Evolutionary conservation across 169 alveolate genomes (phyloP).

Genomic region (Eimeria tenella): DNA sequence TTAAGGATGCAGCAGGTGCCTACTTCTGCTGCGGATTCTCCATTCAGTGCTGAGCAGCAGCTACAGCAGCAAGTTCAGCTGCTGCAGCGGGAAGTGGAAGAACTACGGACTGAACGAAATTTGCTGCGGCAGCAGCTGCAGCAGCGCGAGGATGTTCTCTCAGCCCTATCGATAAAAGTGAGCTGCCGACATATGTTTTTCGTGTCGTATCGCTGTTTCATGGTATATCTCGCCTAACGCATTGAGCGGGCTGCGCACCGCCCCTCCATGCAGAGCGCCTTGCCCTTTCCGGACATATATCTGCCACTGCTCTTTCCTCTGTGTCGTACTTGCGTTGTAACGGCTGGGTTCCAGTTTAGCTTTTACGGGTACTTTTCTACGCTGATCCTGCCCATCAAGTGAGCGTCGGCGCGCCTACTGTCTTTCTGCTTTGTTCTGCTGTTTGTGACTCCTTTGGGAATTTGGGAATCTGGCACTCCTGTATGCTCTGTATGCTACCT

Average conservation of each 20-base stretch:
- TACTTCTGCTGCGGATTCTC: not conserved
- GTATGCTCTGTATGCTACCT: not conserved
- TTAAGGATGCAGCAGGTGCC: not conserved
- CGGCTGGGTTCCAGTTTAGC: too few species aligned
- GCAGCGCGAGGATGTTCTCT: constrained; percentile 25
- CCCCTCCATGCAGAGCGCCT: too few species aligned
- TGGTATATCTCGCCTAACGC: not conserved
- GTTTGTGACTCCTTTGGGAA: not conserved
- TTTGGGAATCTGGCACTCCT: not conserved
- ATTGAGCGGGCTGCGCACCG: too few species aligned
- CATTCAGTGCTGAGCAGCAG: not conserved
- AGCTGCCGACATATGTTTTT: not conserved
- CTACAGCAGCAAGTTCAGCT: constrained; percentile 2
- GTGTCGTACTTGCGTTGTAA: too few species aligned
- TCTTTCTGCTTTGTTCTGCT: not conserved
- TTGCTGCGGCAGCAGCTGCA: constrained; percentile 15
- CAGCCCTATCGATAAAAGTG: constrained; percentile 4
- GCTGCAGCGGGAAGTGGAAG: not conserved
- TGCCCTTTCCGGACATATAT: too few species aligned
- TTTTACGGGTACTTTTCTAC: too few species aligned
- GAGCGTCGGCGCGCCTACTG: not conserved
- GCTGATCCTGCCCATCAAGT: too few species aligned
- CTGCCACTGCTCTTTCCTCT: too few species aligned
- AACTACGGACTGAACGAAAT: not conserved
- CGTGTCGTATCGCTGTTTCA: not conserved